These are phyloP conservation scores for Russula dissimulans DNA, from an alignment of 768 basidiomycete species.

Conservation along the genomic window DNA sequence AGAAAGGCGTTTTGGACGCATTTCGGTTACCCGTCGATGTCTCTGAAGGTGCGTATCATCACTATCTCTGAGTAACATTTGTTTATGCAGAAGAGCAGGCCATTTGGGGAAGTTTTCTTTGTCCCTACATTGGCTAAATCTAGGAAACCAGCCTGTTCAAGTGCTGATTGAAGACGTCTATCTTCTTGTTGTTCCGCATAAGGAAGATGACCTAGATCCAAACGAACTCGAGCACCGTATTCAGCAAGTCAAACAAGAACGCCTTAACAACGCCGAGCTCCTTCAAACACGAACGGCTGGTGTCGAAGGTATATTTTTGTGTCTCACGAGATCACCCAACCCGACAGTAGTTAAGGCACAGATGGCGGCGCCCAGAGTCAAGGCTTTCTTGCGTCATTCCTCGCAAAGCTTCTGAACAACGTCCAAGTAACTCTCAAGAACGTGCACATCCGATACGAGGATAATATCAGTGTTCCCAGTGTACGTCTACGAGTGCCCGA, in stretches of 20 bases:
- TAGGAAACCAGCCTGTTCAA: conserved; percentile 85
- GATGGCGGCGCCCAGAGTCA: conserved; percentile 57
- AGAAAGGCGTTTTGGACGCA: conserved; percentile 90
- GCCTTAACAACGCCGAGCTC: conserved; percentile 80
- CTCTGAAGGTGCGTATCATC: conserved; percentile 54
- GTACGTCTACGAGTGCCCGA: conserved; percentile 38
- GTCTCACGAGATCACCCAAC: background rate
- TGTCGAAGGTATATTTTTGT: conserved; percentile 33
- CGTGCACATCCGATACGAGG: conserved; percentile 95
- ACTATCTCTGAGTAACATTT: background rate
- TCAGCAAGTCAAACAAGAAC: conserved; percentile 82
- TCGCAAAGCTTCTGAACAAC: conserved; percentile 89
- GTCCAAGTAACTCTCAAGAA: conserved; percentile 92
- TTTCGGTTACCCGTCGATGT: conserved; percentile 95
- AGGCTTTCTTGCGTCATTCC: conserved; percentile 72
- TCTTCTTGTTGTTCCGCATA: conserved; percentile 80
- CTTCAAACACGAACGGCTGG: conserved; percentile 57
- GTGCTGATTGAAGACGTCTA: conserved; percentile 91
- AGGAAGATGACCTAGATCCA: conserved; percentile 56
- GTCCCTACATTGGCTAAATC: conserved; percentile 82
- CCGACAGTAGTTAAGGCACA: conserved; percentile 13
- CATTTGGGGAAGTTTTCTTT: conserved; percentile 80
- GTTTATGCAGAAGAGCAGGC: conserved; percentile 35
- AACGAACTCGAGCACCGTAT: conserved; percentile 78
- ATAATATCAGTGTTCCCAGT: conserved; percentile 85